phyloP scores from a whole-genome alignment of 2,329 filamentous ascomycete genomes.

The Domatiomyces catenatus region DNA sequence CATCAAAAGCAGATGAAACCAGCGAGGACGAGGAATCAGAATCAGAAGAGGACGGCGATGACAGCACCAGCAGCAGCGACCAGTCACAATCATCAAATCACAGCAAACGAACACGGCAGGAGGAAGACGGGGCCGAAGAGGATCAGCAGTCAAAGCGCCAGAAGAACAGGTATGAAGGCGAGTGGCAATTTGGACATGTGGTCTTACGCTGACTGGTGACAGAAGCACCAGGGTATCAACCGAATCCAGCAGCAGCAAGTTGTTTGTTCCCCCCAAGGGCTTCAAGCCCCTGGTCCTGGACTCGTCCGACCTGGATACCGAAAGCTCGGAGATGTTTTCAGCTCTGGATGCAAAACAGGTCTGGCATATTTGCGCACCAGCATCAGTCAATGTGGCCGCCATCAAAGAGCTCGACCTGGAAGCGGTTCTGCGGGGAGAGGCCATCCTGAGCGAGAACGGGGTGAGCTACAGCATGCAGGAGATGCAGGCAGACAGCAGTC shows the following conservation, averaged over 20 bases:
- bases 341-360: constrained; percentile 29
- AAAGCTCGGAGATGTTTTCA: constrained; percentile 5
- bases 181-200: constrained; percentile 3
- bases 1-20: neutral
- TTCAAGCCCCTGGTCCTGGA: constrained; percentile 22
- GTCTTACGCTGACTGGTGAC: constrained; percentile 3
- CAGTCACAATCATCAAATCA: neutral
- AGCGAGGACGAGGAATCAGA: neutral
- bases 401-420: constrained; percentile 31
- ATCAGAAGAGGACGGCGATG: neutral
- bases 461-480: constrained; percentile 18
- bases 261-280: constrained; percentile 29
- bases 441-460: constrained; percentile 28
- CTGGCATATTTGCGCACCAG: constrained; percentile 33
- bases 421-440: constrained; percentile 26
- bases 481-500: constrained; percentile 18
- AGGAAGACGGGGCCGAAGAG: neutral
- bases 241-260: constrained; percentile 12
- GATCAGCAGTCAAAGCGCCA: neutral
- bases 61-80: too few relatives aligned
- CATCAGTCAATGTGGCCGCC: constrained; percentile 28
- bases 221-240: constrained; percentile 1
- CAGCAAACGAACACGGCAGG: neutral
- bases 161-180: constrained; percentile 2
- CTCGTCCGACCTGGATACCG: constrained; percentile 7